Evolutionary conservation across 192 early-diverging fungal species (phyloP).

Genomic region (Coemansia sp.): DNA sequence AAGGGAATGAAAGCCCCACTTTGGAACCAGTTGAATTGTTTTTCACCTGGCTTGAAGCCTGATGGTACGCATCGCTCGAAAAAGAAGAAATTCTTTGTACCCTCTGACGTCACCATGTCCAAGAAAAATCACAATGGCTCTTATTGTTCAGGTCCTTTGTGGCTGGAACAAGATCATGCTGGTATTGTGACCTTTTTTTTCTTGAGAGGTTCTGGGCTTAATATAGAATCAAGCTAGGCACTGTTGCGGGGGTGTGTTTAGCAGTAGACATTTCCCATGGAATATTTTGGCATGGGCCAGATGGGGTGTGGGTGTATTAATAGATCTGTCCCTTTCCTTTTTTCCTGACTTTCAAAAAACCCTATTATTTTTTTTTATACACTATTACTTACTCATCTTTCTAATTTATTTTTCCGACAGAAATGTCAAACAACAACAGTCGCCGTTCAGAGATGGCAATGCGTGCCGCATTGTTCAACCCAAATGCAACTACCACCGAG

Average conservation of each 20-base stretch:
- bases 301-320: too few relatives aligned
- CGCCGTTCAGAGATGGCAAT: constrained; percentile 53
- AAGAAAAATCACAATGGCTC: not conserved
- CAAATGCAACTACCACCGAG: constrained; percentile 36
- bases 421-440: constrained; percentile 13
- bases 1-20: too few relatives aligned
- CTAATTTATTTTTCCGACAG: constrained; percentile 10
- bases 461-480: constrained; percentile 50
- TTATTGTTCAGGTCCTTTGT: not conserved
- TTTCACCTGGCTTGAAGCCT: too few relatives aligned
- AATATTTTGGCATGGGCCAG: too few relatives aligned
- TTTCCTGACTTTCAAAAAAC: not conserved
- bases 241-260: not conserved
- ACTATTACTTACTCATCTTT: not conserved
- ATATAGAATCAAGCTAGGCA: not conserved
- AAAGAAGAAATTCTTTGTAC: not conserved
- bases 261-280: not conserved
- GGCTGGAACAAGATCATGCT: not conserved
- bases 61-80: not conserved
- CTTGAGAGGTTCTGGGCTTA: not conserved
- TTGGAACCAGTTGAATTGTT: too few relatives aligned
- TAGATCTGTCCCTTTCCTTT: not conserved
- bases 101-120: not conserved
- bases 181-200: not conserved
- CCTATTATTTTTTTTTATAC: constrained; percentile 5